phyloP scores from a whole-genome alignment of 2,329 filamentous ascomycete species.

The Fusarium buxicola region DNA sequence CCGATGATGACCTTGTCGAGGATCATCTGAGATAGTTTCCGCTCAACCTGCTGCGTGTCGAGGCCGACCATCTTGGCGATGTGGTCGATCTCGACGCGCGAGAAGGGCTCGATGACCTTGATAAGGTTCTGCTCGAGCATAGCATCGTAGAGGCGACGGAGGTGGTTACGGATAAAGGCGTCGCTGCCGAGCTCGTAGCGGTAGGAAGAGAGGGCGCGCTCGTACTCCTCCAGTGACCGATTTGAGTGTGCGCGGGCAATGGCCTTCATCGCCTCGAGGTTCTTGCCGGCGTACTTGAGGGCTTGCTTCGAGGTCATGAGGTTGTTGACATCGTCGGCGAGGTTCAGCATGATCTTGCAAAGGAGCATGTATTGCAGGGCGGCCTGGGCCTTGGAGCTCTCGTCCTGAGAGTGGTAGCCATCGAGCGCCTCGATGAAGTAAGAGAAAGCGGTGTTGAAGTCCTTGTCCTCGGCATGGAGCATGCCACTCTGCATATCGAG shows the following conservation, averaged over 20 bases:
- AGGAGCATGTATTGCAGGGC: conserved; percentile 99
- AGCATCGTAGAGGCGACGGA: conserved; percentile 94
- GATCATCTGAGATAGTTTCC: conserved; percentile 99
- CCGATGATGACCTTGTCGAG: conserved; percentile 99
- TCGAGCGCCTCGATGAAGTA: conserved; percentile 99
- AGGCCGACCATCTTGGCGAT: conserved; percentile 98
- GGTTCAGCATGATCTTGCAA: conserved; percentile 99
- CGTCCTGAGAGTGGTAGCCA: conserved; percentile 94
- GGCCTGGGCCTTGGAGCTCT: conserved; percentile 89
- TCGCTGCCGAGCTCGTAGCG: conserved; percentile 94
- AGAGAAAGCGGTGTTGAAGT: conserved; percentile 98
- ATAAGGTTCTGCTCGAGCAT: conserved; percentile 99
- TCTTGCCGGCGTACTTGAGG: conserved; percentile 93
- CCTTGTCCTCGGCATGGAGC: conserved; percentile 97
- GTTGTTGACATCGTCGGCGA: conserved; percentile 94
- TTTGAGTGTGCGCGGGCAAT: conserved; percentile 96
- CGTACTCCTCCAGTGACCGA: conserved; percentile 96
- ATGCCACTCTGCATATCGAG: conserved; percentile 99
- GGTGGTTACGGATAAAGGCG: conserved; percentile 95
- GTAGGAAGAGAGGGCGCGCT: conserved; percentile 89
- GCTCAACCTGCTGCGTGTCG: conserved; percentile 95
- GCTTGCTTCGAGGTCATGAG: conserved; percentile 97
- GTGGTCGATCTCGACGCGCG: conserved; percentile 94
- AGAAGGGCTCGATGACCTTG: conserved; percentile 99
- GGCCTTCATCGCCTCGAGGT: conserved; percentile 98